These are phyloP conservation scores for Neurospora terricola DNA, from an alignment of 495 filamentous ascomycete genomes.

Conservation along the genomic window DNA sequence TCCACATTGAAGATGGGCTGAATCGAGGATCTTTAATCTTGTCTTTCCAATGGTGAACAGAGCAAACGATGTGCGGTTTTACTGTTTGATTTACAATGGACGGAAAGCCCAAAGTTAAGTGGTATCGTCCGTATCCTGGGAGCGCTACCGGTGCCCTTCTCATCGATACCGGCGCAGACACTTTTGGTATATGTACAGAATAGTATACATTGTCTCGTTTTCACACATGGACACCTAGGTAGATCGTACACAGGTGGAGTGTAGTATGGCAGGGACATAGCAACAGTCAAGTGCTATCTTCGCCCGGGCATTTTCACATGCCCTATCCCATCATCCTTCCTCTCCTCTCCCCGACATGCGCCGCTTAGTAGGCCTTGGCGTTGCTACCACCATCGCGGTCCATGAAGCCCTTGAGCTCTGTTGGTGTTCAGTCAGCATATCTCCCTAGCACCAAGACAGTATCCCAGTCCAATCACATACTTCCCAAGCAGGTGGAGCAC, in stretches of 20 bases:
- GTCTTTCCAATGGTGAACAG: neutral
- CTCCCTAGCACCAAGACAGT: neutral
- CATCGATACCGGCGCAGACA: neutral
- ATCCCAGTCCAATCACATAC: conserved; percentile 18
- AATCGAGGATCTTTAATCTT: neutral
- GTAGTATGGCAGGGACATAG: neutral
- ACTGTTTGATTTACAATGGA: neutral
- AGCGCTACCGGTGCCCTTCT: neutral
- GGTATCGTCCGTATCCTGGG: neutral
- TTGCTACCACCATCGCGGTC: conserved; percentile 12
- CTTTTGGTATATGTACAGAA: neutral
- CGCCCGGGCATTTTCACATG: neutral
- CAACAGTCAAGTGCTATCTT: neutral
- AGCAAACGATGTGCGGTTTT: neutral
- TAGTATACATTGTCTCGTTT: neutral
- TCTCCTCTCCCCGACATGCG: neutral
- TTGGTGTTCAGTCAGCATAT: conserved; percentile 5
- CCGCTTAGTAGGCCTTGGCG: neutral
- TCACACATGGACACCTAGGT: neutral
- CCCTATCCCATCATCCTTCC: neutral
- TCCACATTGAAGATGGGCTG: neutral
- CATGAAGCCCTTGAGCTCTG: conserved; percentile 28
- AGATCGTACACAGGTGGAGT: neutral
- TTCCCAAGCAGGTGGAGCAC: conserved; percentile 62
- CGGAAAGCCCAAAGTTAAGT: neutral